phyloP scores from a whole-genome alignment of 2,329 filamentous ascomycete genomes.

The Talaromyces sp. region DNA sequence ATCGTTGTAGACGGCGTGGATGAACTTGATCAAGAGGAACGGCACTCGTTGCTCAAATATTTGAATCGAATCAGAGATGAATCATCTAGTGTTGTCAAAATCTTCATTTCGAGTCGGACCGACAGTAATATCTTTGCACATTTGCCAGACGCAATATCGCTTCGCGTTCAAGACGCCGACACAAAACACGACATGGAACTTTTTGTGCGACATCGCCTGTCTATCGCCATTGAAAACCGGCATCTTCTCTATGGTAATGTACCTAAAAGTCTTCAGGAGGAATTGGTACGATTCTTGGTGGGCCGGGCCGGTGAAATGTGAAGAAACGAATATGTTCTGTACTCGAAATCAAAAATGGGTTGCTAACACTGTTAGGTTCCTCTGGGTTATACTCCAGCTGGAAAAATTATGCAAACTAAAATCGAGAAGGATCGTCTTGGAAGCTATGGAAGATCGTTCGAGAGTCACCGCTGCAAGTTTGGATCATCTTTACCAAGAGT shows the following conservation, averaged over 20 bases:
- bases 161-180: background rate
- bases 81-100: conserved; percentile 24
- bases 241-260: background rate
- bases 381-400: background rate
- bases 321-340: background rate
- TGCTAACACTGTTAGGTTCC: background rate
- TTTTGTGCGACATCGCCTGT: background rate
- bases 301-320: background rate
- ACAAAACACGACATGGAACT: background rate
- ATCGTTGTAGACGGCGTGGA: conserved; percentile 34
- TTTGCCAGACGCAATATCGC: background rate
- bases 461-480: no score
- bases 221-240: background rate
- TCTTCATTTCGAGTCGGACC: conserved; percentile 32
- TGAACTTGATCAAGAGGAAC: conserved; percentile 22
- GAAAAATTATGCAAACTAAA: background rate
- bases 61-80: conserved; percentile 22
- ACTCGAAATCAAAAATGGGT: background rate
- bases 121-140: conserved; percentile 12
- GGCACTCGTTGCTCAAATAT: conserved; percentile 20
- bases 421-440: background rate
- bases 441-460: background rate
- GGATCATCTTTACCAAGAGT: no score
- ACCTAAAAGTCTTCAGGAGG: background rate
- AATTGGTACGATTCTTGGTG: background rate